Conservation (phyloP, 176 grass and related monocot species). For the Phragmites australis region DNA sequence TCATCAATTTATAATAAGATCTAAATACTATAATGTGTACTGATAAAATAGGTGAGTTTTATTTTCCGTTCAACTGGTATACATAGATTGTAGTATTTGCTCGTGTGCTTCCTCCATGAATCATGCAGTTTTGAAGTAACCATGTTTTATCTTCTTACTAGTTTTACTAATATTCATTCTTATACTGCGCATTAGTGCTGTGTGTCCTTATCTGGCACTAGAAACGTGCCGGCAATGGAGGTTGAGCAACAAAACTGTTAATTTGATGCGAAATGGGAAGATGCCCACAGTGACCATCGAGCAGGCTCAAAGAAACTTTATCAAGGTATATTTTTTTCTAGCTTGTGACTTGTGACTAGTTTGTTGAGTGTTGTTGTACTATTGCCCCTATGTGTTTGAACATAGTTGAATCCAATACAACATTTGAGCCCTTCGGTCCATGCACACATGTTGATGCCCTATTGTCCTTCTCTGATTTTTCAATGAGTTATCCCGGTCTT, state of each 20-base stretch:
- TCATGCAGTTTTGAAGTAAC: constrained; percentile 9
- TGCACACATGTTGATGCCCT: constrained; percentile 1
- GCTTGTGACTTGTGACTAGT: constrained; percentile 29
- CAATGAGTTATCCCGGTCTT: background rate
- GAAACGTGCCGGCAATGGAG: constrained; percentile 98
- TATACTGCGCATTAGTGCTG: constrained; percentile 57
- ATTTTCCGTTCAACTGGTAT: background rate
- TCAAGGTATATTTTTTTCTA: constrained; percentile 64
- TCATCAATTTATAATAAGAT: constrained; percentile 34
- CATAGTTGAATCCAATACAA: constrained; percentile 7
- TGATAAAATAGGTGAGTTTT: constrained; percentile 26
- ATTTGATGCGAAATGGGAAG: constrained; percentile 97
- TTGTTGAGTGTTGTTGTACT: constrained; percentile 22
- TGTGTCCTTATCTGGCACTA: constrained; percentile 97
- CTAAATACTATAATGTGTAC: constrained; percentile 13
- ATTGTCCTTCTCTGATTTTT: background rate
- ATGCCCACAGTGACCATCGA: constrained; percentile 99
- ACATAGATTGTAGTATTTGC: background rate
- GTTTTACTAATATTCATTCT: constrained; percentile 34
- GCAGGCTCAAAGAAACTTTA: constrained; percentile 98
- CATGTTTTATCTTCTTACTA: background rate
- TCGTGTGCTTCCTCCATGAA: constrained; percentile 19
- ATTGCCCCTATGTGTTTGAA: background rate
- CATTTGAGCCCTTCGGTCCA: constrained; percentile 12
- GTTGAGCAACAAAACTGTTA: constrained; percentile 95